Percentiles rank a stretch among this genome's conserved stretches.
Conservation (phyloP, 2,329 filamentous ascomycete genomes). For the Ophiostoma sp. region DNA sequence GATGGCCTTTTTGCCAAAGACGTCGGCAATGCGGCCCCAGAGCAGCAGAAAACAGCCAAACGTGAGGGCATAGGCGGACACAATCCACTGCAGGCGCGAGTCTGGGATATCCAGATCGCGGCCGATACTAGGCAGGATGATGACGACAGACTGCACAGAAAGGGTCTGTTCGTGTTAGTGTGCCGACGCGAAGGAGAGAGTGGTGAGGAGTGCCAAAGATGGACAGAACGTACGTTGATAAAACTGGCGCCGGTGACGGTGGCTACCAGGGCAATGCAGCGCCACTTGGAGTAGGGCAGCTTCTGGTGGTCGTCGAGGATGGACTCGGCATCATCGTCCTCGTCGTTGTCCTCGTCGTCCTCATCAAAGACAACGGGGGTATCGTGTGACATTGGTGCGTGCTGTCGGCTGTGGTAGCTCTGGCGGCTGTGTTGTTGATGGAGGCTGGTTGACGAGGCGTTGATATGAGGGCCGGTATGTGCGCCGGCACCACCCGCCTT, state of each 20-base stretch:
- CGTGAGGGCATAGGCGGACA: conserved; percentile 60
- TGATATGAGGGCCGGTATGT: background rate
- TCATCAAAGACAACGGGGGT: conserved; percentile 18
- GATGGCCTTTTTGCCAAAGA: conserved; percentile 60
- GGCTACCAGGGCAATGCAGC: conserved; percentile 50
- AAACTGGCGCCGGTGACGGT: conserved; percentile 53
- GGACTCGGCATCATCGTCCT: conserved; percentile 15
- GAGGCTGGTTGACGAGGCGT: background rate
- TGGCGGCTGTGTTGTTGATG: conserved; percentile 4
- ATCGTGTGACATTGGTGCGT: conserved; percentile 19
- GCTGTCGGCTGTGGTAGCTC: conserved; percentile 11
- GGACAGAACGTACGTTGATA: conserved; percentile 41
- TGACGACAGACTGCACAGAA: conserved; percentile 54
- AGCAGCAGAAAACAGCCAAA: conserved; percentile 64
- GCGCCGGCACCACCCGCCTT: background rate
- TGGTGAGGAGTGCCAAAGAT: background rate
- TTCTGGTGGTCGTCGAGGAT: conserved; percentile 20
- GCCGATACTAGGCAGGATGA: conserved; percentile 59
- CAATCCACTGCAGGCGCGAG: conserved; percentile 58
- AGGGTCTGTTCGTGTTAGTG: conserved; percentile 32
- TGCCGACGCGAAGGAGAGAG: background rate
- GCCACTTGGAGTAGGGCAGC: conserved; percentile 41
- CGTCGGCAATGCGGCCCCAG: conserved; percentile 62
- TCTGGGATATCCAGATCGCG: conserved; percentile 52
- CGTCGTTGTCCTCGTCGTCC: conserved; percentile 17